Evolutionary conservation across 192 early-diverging fungal genomes (phyloP).

Genomic region (Spizellomyces sp.): DNA sequence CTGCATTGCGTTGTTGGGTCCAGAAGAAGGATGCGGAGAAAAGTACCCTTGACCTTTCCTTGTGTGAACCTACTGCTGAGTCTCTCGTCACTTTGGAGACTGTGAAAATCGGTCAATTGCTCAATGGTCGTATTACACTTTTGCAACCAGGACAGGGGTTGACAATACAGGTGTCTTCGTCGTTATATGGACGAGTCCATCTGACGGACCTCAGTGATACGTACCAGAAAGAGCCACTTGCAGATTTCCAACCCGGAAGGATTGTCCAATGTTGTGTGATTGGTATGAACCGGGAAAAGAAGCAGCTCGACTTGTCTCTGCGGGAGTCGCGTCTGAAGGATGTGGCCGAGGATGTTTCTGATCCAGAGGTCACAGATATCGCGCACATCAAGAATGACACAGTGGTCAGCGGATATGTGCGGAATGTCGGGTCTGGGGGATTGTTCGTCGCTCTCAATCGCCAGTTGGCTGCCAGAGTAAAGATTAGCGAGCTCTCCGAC

Average conservation of each 20-base stretch:
- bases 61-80: constrained; percentile 14
- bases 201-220: constrained; percentile 63
- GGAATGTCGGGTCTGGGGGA: constrained; percentile 44
- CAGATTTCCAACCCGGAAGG: constrained; percentile 28
- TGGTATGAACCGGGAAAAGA: constrained; percentile 47
- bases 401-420: constrained; percentile 52
- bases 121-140: constrained; percentile 57
- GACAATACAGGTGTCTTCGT: constrained; percentile 56
- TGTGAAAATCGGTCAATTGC: constrained; percentile 56
- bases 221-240: constrained; percentile 39
- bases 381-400: constrained; percentile 21
- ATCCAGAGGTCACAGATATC: constrained; percentile 20
- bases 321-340: constrained; percentile 39
- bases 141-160: constrained; percentile 51
- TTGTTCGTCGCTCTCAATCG: constrained; percentile 74
- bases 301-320: constrained; percentile 66
- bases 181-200: constrained; percentile 61
- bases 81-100: constrained; percentile 36
- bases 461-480: constrained; percentile 69
- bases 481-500: constrained; percentile 86
- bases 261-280: constrained; percentile 42
- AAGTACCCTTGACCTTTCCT: constrained; percentile 34
- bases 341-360: not conserved
- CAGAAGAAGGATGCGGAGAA: constrained; percentile 27
- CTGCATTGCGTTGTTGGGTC: constrained; percentile 37